Percentiles rank a stretch among this genome's conserved stretches.
Conservation (phyloP, 371 early-diverging fungal species). For the Zychaea mexicana region DNA sequence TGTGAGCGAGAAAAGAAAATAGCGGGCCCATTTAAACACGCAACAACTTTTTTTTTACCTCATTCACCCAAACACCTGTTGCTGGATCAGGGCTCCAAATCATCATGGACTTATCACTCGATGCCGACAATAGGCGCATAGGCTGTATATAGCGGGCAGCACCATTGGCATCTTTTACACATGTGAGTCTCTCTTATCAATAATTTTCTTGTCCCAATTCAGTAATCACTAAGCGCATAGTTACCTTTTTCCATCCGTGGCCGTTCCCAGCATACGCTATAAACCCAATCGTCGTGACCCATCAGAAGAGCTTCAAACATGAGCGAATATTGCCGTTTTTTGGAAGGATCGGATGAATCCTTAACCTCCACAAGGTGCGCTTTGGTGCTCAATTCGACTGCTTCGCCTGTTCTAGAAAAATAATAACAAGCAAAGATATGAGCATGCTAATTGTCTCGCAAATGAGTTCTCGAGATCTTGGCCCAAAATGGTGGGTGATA, state of each 20-base stretch:
- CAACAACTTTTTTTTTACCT: no score
- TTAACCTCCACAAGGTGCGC: constrained; percentile 69
- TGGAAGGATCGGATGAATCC: constrained; percentile 7
- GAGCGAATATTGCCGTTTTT: constrained; percentile 57
- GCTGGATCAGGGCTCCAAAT: constrained; percentile 86
- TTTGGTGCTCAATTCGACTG: constrained; percentile 75
- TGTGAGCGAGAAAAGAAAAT: no score
- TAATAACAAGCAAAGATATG: constrained; percentile 43
- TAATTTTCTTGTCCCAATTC: not conserved
- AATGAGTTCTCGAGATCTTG: no score
- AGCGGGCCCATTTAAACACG: no score
- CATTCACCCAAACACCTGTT: constrained; percentile 87
- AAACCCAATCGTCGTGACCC: constrained; percentile 97
- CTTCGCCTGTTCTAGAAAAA: constrained; percentile 44
- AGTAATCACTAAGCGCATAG: not conserved
- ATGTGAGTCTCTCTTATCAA: not conserved
- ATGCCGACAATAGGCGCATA: constrained; percentile 81
- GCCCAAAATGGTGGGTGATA: no score
- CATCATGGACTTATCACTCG: constrained; percentile 92
- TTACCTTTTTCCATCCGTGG: constrained; percentile 31
- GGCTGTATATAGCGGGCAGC: constrained; percentile 58
- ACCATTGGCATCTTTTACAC: constrained; percentile 9
- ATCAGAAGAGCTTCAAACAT: constrained; percentile 88
- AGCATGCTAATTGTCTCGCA: no score
- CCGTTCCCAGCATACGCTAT: constrained; percentile 80